phyloP scores from a whole-genome alignment of 163 green algal species.

The Scenedesmus sp. region DNA sequence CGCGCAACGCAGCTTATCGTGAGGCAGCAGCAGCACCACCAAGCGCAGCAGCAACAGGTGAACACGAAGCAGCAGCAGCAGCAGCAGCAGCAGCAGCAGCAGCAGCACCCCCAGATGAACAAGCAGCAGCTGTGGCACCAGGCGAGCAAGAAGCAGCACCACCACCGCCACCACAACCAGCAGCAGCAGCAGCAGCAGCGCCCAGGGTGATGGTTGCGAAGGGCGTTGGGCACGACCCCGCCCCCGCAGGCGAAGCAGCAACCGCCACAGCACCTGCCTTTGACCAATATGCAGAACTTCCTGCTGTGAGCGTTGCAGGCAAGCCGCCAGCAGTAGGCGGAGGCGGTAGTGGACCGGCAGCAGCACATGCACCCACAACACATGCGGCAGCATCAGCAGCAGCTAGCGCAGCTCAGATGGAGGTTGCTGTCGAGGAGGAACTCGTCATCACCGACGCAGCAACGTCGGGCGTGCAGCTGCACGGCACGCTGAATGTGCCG shows the following conservation, averaged over 20 bases:
- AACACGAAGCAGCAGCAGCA: too few species aligned
- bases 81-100: slow-evolving; percentile 15
- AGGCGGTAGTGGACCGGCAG: background rate
- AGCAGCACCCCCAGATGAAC: background rate
- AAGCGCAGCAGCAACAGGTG: background rate
- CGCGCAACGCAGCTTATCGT: background rate
- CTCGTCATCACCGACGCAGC: slow-evolving; percentile 14
- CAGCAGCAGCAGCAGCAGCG: background rate
- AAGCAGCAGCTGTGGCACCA: background rate
- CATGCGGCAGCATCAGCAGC: background rate
- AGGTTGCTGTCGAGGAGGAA: background rate
- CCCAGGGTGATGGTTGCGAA: background rate
- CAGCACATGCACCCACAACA: slow-evolving; percentile 7
- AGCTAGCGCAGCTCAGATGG: background rate
- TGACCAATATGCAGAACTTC: background rate
- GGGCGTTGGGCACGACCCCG: background rate
- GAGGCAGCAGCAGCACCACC: background rate
- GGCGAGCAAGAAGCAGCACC: background rate
- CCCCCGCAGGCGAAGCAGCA: background rate
- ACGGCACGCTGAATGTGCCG: slow-evolving; percentile 49
- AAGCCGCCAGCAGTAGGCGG: background rate
- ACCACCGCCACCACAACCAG: background rate
- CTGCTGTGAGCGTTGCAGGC: background rate
- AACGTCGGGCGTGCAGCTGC: slow-evolving; percentile 8
- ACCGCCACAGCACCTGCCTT: background rate